Evolutionary conservation across 352 stramenopile species (phyloP).

Genomic region (Elongisporangium anandrum): DNA sequence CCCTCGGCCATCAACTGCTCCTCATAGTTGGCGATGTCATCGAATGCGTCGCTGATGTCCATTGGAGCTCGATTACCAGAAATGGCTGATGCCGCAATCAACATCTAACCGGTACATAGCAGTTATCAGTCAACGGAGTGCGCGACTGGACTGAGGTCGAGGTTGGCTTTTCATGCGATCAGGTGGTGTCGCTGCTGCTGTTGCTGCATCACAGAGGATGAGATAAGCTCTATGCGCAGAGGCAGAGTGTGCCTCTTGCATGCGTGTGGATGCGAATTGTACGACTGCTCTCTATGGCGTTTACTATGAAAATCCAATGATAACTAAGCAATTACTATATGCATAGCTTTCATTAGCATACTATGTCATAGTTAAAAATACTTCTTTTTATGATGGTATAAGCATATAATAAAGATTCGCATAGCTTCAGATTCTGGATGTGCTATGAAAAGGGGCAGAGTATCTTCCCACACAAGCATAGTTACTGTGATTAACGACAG

Average conservation of each 20-base stretch:
- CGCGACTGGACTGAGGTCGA: not conserved
- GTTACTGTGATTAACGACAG: not conserved
- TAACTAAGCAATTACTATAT: too few species aligned
- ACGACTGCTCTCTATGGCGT: not conserved
- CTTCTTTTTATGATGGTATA: not conserved
- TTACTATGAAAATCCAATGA: too few species aligned
- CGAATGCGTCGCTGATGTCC: constrained; percentile 70
- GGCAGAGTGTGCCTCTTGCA: not conserved
- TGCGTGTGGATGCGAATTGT: not conserved
- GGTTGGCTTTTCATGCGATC: too few species aligned
- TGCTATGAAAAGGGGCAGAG: not conserved
- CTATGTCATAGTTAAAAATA: not conserved
- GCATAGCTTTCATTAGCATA: not conserved
- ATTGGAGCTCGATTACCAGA: constrained; percentile 10
- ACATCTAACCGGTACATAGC: not conserved
- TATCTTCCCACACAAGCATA: not conserved
- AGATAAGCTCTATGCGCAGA: not conserved
- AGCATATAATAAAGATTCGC: not conserved
- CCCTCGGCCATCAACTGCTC: constrained; percentile 65
- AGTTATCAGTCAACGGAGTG: not conserved
- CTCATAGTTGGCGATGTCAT: constrained; percentile 69
- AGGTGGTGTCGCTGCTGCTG: too few species aligned
- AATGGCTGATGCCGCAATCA: not conserved
- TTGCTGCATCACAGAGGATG: not conserved
- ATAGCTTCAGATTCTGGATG: not conserved